A percentile compares a stretch with the other conserved stretches of the same genome.
phyloP scores from a whole-genome alignment of 179 eudicot species.

The Nepenthes alata region DNA sequence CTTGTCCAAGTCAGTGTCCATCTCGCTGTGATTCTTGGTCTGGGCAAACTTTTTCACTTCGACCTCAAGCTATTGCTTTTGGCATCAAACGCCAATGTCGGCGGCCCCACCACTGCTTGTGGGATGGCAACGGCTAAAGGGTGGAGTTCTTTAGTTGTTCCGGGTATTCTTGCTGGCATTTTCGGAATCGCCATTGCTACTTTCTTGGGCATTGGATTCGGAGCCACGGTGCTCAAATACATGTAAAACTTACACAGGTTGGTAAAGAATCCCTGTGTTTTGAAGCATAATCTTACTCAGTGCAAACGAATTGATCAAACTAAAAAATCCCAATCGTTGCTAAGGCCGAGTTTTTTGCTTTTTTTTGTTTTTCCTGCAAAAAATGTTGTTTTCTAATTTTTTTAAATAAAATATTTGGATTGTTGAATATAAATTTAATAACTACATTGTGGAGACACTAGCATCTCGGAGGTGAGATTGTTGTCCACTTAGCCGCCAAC shows the following conservation, averaged over 20 bases:
- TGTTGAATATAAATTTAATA: too few species aligned
- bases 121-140: conserved; percentile 95
- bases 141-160: conserved; percentile 66
- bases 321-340: too few species aligned
- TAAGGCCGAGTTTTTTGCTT: too few species aligned
- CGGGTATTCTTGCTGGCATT: conserved; percentile 76
- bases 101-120: conserved; percentile 94
- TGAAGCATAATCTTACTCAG: too few species aligned
- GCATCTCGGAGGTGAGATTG: too few species aligned
- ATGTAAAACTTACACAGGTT: conserved; percentile 15
- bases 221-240: conserved; percentile 38
- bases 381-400: too few species aligned
- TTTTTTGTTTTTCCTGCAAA: too few species aligned
- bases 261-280: too few species aligned
- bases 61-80: conserved; percentile 52
- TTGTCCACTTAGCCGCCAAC: too few species aligned
- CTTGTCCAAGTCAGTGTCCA: conserved; percentile 61
- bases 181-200: conserved; percentile 83
- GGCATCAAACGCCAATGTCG: conserved; percentile 86
- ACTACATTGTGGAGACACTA: too few species aligned
- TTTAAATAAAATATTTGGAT: too few species aligned
- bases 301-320: too few species aligned
- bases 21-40: conserved; percentile 53
- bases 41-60: conserved; percentile 51
- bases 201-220: conserved; percentile 69